Evolutionary conservation across 768 basidiomycete species (phyloP).

Genomic region (Termitomyces sp.): DNA sequence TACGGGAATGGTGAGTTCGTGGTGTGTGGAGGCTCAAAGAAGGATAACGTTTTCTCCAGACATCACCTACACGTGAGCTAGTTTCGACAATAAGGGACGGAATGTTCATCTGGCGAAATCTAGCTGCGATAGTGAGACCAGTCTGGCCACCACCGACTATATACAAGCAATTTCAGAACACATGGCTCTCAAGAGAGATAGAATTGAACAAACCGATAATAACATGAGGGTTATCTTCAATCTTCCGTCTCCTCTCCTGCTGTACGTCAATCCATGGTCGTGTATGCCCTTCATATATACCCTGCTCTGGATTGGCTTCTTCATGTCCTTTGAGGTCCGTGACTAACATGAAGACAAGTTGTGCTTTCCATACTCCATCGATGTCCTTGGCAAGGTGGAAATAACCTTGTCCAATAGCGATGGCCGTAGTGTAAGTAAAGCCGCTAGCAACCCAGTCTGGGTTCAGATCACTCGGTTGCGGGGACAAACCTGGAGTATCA

Average conservation of each 20-base stretch:
- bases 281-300: conserved; percentile 34
- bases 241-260: conserved; percentile 29
- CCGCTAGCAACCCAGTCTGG: conserved; percentile 30
- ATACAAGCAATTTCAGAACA: conserved; percentile 31
- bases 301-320: conserved; percentile 29
- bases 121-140: conserved; percentile 59
- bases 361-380: conserved; percentile 31
- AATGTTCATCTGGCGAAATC: conserved; percentile 56
- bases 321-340: conserved; percentile 35
- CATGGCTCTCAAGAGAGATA: background rate
- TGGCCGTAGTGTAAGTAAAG: conserved; percentile 35
- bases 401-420: conserved; percentile 32
- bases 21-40: conserved; percentile 41
- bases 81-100: conserved; percentile 55
- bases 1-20: conserved; percentile 14
- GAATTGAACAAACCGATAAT: conserved; percentile 32
- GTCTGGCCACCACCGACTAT: conserved; percentile 61
- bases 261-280: conserved; percentile 34
- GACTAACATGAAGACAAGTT: conserved; percentile 31
- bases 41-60: conserved; percentile 57
- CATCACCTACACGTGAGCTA: conserved; percentile 54
- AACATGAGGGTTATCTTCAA: conserved; percentile 39
- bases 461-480: conserved; percentile 17
- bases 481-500: conserved; percentile 19
- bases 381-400: conserved; percentile 29